phyloP scores from a whole-genome alignment of 441 rosid species.

The Pelargonium fulgidum region DNA sequence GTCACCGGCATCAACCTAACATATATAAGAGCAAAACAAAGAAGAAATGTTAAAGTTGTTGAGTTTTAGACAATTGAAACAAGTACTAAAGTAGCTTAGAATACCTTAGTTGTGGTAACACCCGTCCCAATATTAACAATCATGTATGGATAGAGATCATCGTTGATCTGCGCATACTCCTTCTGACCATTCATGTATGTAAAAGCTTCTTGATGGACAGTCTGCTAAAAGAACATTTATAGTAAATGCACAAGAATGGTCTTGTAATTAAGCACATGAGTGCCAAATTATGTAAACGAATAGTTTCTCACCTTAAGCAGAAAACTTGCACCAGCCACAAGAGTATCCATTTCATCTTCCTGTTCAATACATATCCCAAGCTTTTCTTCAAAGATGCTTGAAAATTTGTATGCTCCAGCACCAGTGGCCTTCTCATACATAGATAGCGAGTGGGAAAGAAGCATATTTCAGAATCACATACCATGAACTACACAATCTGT shows the following conservation, averaged over 20 bases:
- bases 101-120: slow-evolving; percentile 94
- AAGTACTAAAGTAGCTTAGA: slow-evolving; percentile 13
- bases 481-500: slow-evolving; percentile 4
- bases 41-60: too few relatives aligned
- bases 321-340: slow-evolving; percentile 95
- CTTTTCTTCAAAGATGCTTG: slow-evolving; percentile 86
- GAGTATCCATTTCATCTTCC: slow-evolving; percentile 98
- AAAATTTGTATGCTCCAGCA: slow-evolving; percentile 89
- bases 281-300: too few relatives aligned
- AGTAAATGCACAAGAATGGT: background rate
- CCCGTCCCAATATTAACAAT: slow-evolving; percentile 98
- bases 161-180: slow-evolving; percentile 91
- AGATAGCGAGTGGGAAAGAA: slow-evolving; percentile 19
- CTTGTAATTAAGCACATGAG: too few relatives aligned
- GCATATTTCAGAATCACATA: background rate
- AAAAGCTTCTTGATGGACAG: slow-evolving; percentile 97
- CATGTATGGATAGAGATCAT: slow-evolving; percentile 91
- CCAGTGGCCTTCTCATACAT: slow-evolving; percentile 81
- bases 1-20: slow-evolving; percentile 93
- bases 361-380: slow-evolving; percentile 90
- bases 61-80: background rate
- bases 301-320: slow-evolving; percentile 62
- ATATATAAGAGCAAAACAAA: slow-evolving; percentile 4
- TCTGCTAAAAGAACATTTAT: slow-evolving; percentile 36
- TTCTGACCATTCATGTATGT: slow-evolving; percentile 88